phyloP scores from a whole-genome alignment of 2,329 filamentous ascomycete genomes.

The Berkeleyomyces basicola region DNA sequence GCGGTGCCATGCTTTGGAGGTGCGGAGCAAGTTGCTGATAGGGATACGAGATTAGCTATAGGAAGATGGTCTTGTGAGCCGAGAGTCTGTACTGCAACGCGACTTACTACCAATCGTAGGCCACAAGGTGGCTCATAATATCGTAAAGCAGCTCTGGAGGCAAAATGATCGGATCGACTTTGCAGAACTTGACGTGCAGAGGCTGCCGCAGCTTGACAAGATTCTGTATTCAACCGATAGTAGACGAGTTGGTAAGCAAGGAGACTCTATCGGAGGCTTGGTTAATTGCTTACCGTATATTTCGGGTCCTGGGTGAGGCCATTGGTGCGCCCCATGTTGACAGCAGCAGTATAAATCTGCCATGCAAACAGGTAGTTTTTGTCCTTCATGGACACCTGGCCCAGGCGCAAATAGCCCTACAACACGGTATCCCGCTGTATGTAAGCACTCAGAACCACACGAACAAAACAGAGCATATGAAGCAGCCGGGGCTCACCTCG shows the following conservation, averaged over 20 bases:
- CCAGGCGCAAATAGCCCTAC: slow-evolving; percentile 28
- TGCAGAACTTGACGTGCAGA: slow-evolving; percentile 1
- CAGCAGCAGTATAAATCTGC: slow-evolving; percentile 25
- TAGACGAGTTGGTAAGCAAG: not conserved
- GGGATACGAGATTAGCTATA: not conserved
- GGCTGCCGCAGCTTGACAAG: slow-evolving; percentile 5
- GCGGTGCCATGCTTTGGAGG: slow-evolving; percentile 1
- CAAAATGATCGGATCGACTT: slow-evolving; percentile 6
- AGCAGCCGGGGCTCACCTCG: slow-evolving; percentile 20
- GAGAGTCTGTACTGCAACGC: not conserved
- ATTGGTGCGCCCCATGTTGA: slow-evolving; percentile 20
- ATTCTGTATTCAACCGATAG: slow-evolving; percentile 5
- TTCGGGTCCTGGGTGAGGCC: slow-evolving; percentile 13
- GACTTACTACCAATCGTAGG: slow-evolving; percentile 5
- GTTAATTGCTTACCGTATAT: not conserved
- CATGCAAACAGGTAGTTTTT: slow-evolving; percentile 25
- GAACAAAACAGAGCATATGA: not conserved
- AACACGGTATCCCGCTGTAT: too few relatives aligned
- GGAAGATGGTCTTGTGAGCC: not conserved
- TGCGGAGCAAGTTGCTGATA: not conserved
- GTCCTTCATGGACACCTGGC: slow-evolving; percentile 24
- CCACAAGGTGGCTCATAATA: slow-evolving; percentile 3
- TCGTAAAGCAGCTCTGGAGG: slow-evolving; percentile 9
- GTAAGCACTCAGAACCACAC: not conserved
- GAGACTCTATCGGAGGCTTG: not conserved